These are phyloP conservation scores for Cryptococcus deneoformans DNA, from an alignment of 1,284 basidiomycete species.

Conservation along the genomic window DNA sequence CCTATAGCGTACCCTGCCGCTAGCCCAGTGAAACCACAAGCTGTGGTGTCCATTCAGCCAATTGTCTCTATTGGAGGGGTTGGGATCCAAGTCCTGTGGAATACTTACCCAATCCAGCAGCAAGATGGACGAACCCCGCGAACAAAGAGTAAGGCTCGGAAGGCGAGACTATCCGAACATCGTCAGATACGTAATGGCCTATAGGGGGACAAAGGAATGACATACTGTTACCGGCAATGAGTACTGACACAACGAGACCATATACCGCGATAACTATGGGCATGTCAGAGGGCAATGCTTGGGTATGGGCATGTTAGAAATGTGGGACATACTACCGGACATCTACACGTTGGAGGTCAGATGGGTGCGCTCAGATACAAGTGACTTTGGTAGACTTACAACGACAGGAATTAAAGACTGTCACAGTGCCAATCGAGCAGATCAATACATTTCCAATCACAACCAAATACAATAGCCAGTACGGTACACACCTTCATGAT, in stretches of 20 bases:
- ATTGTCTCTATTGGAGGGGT: not conserved
- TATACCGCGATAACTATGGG: conserved; percentile 55
- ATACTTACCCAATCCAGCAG: conserved; percentile 69
- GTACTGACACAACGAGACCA: conserved; percentile 58
- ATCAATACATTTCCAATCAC: not conserved
- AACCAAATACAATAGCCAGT: too few relatives aligned
- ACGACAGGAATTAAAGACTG: conserved; percentile 78
- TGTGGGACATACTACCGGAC: conserved; percentile 33
- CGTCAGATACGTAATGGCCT: not conserved
- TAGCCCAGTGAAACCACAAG: conserved; percentile 87
- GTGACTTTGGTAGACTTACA: conserved; percentile 31
- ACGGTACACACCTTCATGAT: conserved; percentile 82
- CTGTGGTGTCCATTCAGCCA: conserved; percentile 14
- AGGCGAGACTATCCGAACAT: conserved; percentile 58
- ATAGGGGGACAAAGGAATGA: conserved; percentile 15
- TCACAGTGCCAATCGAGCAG: not conserved
- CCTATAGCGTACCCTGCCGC: conserved; percentile 99
- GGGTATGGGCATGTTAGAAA: not conserved
- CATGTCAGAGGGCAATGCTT: not conserved
- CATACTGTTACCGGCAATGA: conserved; percentile 63
- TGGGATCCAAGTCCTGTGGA: not conserved
- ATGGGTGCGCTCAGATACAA: not conserved
- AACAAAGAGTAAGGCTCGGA: conserved; percentile 61
- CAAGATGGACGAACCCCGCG: conserved; percentile 90
- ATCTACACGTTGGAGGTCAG: conserved; percentile 19